A percentile compares a stretch with the other conserved stretches of the same genome.
Conservation (phyloP, 148 eudicot species). For the Chenopodium album region DNA sequence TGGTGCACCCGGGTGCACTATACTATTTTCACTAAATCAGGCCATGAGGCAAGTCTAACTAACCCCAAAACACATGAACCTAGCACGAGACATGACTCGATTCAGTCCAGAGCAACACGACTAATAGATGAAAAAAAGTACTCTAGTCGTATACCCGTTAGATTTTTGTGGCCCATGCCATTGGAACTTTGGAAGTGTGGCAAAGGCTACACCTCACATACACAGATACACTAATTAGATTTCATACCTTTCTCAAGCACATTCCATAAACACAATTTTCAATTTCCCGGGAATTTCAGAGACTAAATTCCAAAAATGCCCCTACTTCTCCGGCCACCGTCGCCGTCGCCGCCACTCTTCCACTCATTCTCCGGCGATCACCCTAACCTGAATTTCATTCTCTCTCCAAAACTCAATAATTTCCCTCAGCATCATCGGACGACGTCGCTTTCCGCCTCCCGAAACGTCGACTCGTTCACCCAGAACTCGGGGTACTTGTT, state of each 20-base stretch:
- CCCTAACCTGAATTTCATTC: background rate
- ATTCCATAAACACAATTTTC: too few species aligned
- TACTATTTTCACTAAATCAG: too few species aligned
- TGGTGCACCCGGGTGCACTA: too few species aligned
- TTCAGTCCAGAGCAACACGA: too few species aligned
- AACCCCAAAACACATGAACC: too few species aligned
- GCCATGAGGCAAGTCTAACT: too few species aligned
- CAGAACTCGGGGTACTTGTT: conserved; percentile 78
- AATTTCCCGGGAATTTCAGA: background rate
- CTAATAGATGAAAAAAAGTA: too few species aligned
- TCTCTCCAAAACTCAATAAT: background rate
- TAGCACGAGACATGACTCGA: too few species aligned
- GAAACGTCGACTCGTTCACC: conserved; percentile 66
- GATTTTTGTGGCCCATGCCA: background rate
- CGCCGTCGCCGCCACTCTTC: conserved; percentile 8
- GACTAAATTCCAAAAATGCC: conserved; percentile 14
- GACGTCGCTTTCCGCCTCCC: conserved; percentile 18
- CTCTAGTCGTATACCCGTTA: too few species aligned
- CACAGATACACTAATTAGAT: background rate
- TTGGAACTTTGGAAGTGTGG: background rate
- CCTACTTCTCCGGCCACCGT: conserved; percentile 22
- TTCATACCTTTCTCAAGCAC: background rate
- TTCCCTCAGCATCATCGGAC: conserved; percentile 2
- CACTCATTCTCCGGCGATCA: background rate
- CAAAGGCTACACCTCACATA: background rate